phyloP scores from a whole-genome alignment of 176 grass and related monocot species.

The Oryza rufipogon region DNA sequence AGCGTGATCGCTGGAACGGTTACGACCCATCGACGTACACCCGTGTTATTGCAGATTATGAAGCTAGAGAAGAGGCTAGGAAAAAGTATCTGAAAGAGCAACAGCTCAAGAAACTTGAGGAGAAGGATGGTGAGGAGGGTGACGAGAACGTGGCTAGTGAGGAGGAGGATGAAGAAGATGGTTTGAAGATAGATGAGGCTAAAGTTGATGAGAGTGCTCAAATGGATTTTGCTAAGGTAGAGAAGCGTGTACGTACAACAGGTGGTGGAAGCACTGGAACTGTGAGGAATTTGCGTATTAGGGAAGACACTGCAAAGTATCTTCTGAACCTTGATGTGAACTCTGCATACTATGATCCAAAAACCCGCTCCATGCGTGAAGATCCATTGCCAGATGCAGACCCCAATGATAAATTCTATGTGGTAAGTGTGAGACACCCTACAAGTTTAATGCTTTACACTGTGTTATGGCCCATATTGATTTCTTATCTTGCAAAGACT shows the following conservation, averaged over 20 bases:
- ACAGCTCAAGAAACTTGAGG: conserved; percentile 91
- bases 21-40: conserved; percentile 82
- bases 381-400: conserved; percentile 91
- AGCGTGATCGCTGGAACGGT: conserved; percentile 96
- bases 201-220: conserved; percentile 97
- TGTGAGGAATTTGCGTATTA: conserved; percentile 96
- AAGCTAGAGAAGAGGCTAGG: conserved; percentile 83
- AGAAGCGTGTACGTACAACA: conserved; percentile 94
- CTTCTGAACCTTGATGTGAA: conserved; percentile 94
- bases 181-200: conserved; percentile 86
- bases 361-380: conserved; percentile 96
- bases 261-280: conserved; percentile 98
- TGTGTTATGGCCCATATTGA: neutral
- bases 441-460: neutral
- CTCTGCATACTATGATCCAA: conserved; percentile 98
- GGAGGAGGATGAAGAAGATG: conserved; percentile 87
- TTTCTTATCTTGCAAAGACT: neutral
- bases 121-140: conserved; percentile 66
- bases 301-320: conserved; percentile 97
- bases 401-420: conserved; percentile 98
- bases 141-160: conserved; percentile 61
- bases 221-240: conserved; percentile 98
- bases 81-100: conserved; percentile 93
- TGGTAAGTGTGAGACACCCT: conserved; percentile 43
- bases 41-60: conserved; percentile 81